These are phyloP conservation scores for Limnomonas spitsbergensis DNA, from an alignment of 139 green algal genomes.

Conservation along the genomic window DNA sequence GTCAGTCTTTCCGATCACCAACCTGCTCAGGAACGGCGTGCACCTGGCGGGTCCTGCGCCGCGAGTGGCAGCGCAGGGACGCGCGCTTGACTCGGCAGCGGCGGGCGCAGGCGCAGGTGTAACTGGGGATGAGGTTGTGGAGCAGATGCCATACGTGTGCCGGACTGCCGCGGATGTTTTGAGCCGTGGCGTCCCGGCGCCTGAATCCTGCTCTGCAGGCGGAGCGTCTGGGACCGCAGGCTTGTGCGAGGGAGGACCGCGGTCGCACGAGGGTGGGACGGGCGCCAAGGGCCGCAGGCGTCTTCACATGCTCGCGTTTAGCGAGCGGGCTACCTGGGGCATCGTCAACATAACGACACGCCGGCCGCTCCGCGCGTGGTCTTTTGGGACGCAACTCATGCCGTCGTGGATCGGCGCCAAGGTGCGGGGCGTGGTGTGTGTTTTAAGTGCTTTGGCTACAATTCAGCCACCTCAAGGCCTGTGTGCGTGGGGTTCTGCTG, in stretches of 20 bases:
- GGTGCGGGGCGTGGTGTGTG: no score
- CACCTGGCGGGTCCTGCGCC: not conserved
- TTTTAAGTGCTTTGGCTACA: no score
- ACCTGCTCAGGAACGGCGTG: not conserved
- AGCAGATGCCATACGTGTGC: not conserved
- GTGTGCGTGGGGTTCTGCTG: no score
- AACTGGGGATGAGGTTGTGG: not conserved
- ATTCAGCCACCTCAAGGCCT: no score
- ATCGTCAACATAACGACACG: constrained; percentile 18
- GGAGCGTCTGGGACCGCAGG: not conserved
- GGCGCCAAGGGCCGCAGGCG: not conserved
- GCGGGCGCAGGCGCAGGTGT: not conserved
- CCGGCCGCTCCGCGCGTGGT: not conserved
- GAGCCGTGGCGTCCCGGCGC: no score
- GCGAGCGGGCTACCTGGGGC: constrained; percentile 17
- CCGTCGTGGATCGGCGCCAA: not conserved
- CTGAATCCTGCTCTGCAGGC: not conserved
- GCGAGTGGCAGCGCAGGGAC: no score
- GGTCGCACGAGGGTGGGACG: not conserved
- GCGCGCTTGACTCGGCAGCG: no score
- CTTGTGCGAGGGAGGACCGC: not conserved
- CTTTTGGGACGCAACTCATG: not conserved
- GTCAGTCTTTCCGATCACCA: constrained; percentile 10
- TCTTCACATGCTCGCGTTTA: constrained; percentile 7
- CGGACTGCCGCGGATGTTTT: not conserved